Evolutionary conservation across 805 yeast species (phyloP), one percentile per base, ranked within the genome.

Genomic region (Ogataea polymorpha): DNA sequence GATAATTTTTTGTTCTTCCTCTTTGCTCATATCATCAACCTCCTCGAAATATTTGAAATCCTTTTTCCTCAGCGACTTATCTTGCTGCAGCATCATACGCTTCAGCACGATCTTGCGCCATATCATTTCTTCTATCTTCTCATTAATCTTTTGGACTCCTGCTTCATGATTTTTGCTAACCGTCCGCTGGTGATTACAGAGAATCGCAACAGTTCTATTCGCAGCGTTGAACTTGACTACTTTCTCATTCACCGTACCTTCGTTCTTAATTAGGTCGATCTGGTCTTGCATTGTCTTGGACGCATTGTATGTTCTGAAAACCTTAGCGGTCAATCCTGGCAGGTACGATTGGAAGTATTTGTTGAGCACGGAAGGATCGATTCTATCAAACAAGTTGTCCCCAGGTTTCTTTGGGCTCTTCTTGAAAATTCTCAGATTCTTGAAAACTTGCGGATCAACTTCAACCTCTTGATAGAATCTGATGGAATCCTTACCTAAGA

Each of bases 201-300:
- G 69, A 46, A 90, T 88, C 5, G 98, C 98, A 44, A 90, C 98
- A 2, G 91, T 84, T 63, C 97, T 78, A 61, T 90, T 90, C 1
- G 98, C 98, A 15, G 96, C 96, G 64, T 91, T 90, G 65, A 83
- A 90, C 46, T 77, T 80, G 42, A 90, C 81, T 37, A 90, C 81
- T 55, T 88, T 91, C 59, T 90, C 97, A 17, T 85, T 82, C 4
- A 87, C 84, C 0, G 95, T 79, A 20, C 96, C 96, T 57, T 79
- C 84, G 59, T 87, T 85, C n/a, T 82, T 74, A 51, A 91, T 88
- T 54, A 81, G 66, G 58, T 86, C 96, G 45, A 91, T 65, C 61
- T 88, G 96, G 56, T 90, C 95, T 63, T 90, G 97, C 97, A 90
- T 91, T 2, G 96, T 89, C 62, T 86, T 86, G 1, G 96, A 86